phyloP scores from a whole-genome alignment of 2,329 filamentous ascomycete genomes.

The Leptodontidium sp. region DNA sequence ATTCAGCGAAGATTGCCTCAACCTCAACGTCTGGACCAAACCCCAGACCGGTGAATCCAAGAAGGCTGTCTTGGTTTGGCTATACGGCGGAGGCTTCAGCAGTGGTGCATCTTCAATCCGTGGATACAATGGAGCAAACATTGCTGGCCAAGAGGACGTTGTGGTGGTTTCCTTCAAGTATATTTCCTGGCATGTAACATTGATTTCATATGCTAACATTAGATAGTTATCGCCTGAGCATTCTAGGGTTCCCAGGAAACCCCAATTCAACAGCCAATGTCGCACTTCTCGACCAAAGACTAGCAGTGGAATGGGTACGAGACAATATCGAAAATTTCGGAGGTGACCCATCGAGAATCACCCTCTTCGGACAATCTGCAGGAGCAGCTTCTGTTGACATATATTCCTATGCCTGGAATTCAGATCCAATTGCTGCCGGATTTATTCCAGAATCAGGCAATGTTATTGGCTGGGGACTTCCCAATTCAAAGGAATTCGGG shows the following conservation, averaged over 20 bases:
- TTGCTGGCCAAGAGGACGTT: slow-evolving; percentile 54
- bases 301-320: slow-evolving; percentile 66
- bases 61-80: slow-evolving; percentile 55
- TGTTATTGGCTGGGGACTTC: slow-evolving; percentile 41
- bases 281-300: slow-evolving; percentile 68
- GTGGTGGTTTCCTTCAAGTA: slow-evolving; percentile 59
- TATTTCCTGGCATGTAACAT: slow-evolving; percentile 27
- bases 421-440: slow-evolving; percentile 46
- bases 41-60: slow-evolving; percentile 44
- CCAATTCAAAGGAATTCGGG: slow-evolving; percentile 31
- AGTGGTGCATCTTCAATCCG: slow-evolving; percentile 50
- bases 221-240: slow-evolving; percentile 49
- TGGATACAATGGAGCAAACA: slow-evolving; percentile 53
- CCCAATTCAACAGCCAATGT: slow-evolving; percentile 55
- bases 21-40: slow-evolving; percentile 51
- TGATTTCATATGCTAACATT: slow-evolving; percentile 26
- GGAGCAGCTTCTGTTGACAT: slow-evolving; percentile 61
- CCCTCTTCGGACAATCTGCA: slow-evolving; percentile 62
- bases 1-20: slow-evolving; percentile 50
- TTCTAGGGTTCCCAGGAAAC: slow-evolving; percentile 51
- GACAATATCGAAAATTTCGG: slow-evolving; percentile 67
- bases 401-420: slow-evolving; percentile 45
- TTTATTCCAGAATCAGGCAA: slow-evolving; percentile 47
- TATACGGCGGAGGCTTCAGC: slow-evolving; percentile 54
- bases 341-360: slow-evolving; percentile 63